These are phyloP conservation scores for Nyctanthes arbortristis DNA, from an alignment of 257 asterid species.

Conservation along the genomic window DNA sequence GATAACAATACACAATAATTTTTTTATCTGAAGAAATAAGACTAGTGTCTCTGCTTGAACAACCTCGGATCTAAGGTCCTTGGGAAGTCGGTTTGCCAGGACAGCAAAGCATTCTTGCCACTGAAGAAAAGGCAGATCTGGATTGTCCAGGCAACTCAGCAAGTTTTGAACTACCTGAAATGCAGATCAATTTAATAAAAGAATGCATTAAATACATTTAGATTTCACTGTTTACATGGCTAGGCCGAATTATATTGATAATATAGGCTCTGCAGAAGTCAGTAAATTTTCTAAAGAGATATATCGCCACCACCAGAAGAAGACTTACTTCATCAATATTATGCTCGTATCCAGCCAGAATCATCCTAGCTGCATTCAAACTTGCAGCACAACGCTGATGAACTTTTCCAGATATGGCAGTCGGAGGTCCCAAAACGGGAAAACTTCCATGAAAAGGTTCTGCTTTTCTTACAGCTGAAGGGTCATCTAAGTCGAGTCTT, in stretches of 20 bases:
- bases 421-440: conserved; percentile 93
- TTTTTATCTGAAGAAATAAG: not conserved
- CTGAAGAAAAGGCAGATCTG: conserved; percentile 98
- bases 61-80: conserved; percentile 88
- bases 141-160: conserved; percentile 96
- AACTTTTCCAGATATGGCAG: conserved; percentile 93
- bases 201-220: conserved; percentile 4
- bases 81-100: conserved; percentile 89
- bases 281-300: conserved; percentile 3
- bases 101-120: conserved; percentile 99
- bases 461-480: conserved; percentile 98
- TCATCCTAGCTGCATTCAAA: conserved; percentile 91
- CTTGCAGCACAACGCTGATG: conserved; percentile 99
- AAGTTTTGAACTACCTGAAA: conserved; percentile 90
- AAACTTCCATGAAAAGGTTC: conserved; percentile 92
- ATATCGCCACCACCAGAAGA: conserved; percentile 26
- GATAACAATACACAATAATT: conserved; percentile 1
- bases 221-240: conserved; percentile 6
- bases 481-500: conserved; percentile 92
- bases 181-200: conserved; percentile 22
- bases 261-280: not conserved
- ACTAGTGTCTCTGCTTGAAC: conserved; percentile 19
- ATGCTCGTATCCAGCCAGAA: conserved; percentile 99
- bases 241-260: conserved; percentile 13
- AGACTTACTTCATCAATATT: conserved; percentile 75